Conservation (phyloP, 495 filamentous ascomycete species). For the Lasiosphaeriaceae sp. region DNA sequence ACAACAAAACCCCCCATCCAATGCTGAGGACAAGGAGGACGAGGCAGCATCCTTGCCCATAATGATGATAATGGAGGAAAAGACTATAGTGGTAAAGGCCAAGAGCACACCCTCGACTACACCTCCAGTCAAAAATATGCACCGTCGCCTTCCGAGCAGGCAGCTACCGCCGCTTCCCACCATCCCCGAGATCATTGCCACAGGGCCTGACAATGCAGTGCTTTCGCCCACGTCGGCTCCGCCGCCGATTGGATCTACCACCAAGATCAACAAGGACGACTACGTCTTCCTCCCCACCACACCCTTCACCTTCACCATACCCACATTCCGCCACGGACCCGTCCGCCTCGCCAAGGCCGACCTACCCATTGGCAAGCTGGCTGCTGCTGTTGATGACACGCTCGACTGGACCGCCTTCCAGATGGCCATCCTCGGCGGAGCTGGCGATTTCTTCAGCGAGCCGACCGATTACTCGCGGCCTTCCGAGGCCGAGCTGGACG, state of each 20-base stretch:
- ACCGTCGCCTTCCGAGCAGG: slow-evolving; percentile 19
- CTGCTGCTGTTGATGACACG: slow-evolving; percentile 38
- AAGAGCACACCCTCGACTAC: slow-evolving; percentile 12
- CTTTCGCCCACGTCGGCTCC: slow-evolving; percentile 15
- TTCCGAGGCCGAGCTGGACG: slow-evolving; percentile 33
- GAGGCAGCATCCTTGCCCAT: slow-evolving; percentile 16
- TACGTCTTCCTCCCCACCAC: slow-evolving; percentile 41
- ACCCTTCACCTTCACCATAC: slow-evolving; percentile 37
- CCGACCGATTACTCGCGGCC: slow-evolving; percentile 36
- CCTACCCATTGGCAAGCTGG: slow-evolving; percentile 29
- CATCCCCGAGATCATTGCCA: slow-evolving; percentile 39
- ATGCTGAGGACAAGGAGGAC: slow-evolving; percentile 4
- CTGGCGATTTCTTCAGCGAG: slow-evolving; percentile 42
- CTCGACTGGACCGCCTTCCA: slow-evolving; percentile 57
- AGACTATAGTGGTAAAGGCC: background rate
- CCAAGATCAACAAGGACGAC: slow-evolving; percentile 24
- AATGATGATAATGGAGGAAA: slow-evolving; percentile 15
- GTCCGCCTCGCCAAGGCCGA: slow-evolving; percentile 44
- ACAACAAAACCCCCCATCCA: background rate
- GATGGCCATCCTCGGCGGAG: slow-evolving; percentile 50
- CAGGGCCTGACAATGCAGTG: slow-evolving; percentile 12
- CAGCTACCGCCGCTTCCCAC: slow-evolving; percentile 34
- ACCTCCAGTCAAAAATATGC: slow-evolving; percentile 12
- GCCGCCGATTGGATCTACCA: slow-evolving; percentile 10
- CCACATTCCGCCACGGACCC: slow-evolving; percentile 44